phyloP scores from a whole-genome alignment of 495 filamentous ascomycete species.

The Thozetella sp. region DNA sequence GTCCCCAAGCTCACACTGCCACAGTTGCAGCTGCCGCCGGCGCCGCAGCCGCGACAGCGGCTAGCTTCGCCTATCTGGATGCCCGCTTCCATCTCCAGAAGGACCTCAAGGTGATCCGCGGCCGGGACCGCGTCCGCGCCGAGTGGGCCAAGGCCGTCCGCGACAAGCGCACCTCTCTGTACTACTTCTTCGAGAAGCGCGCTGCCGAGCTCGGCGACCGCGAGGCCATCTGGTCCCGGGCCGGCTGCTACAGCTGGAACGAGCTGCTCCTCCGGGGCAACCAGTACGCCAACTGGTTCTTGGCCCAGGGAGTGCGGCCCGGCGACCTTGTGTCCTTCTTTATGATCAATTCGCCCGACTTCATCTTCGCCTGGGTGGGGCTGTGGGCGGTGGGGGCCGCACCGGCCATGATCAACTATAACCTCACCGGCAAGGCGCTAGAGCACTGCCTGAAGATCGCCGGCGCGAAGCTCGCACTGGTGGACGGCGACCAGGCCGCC shows the following conservation, averaged over 20 bases:
- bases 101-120: slow-evolving; percentile 49
- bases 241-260: slow-evolving; percentile 62
- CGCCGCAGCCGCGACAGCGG: slow-evolving; percentile 50
- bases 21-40: slow-evolving; percentile 47
- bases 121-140: slow-evolving; percentile 31
- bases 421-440: slow-evolving; percentile 65
- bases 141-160: slow-evolving; percentile 40
- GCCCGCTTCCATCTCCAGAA: slow-evolving; percentile 68
- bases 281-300: slow-evolving; percentile 69
- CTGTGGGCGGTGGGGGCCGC: slow-evolving; percentile 38
- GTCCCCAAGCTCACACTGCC: not conserved
- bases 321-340: slow-evolving; percentile 73
- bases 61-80: slow-evolving; percentile 65
- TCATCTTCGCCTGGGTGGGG: slow-evolving; percentile 49
- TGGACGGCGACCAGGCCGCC: slow-evolving; percentile 63
- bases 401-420: slow-evolving; percentile 49
- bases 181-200: slow-evolving; percentile 65
- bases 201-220: slow-evolving; percentile 46
- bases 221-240: slow-evolving; percentile 69
- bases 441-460: slow-evolving; percentile 70
- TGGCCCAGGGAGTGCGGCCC: slow-evolving; percentile 58
- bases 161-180: slow-evolving; percentile 55
- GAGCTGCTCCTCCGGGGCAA: slow-evolving; percentile 56
- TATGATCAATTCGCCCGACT: slow-evolving; percentile 69
- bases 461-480: slow-evolving; percentile 58